phyloP scores from a whole-genome alignment of 2,329 filamentous ascomycete genomes.

The Penicillium italicum region DNA sequence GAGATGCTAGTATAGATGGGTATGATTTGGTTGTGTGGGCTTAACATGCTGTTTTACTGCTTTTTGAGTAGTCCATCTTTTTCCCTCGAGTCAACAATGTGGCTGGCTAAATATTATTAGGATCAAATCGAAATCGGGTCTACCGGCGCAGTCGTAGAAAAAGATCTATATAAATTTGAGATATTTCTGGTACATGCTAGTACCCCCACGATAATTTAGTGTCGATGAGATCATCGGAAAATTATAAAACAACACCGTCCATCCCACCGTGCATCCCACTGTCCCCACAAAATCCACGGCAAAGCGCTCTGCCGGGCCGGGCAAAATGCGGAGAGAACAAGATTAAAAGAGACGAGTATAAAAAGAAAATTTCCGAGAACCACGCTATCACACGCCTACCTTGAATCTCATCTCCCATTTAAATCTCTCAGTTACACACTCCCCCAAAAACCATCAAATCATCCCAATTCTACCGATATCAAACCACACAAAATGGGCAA shows the following conservation, averaged over 20 bases:
- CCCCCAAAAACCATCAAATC: not conserved
- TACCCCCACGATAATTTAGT: not conserved
- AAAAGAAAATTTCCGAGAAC: not conserved
- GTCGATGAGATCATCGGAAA: not conserved
- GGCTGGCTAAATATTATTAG: not conserved
- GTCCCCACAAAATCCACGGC: slow-evolving; percentile 9
- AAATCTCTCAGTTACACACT: not conserved
- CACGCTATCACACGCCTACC: not conserved
- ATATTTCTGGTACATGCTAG: too few species aligned
- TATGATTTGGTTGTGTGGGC: not conserved
- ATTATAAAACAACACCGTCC: not conserved
- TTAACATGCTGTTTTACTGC: not conserved
- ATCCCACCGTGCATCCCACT: not conserved
- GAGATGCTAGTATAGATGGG: not conserved
- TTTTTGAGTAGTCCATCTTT: not conserved
- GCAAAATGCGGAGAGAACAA: slow-evolving; percentile 13
- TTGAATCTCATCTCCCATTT: not conserved
- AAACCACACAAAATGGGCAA: slow-evolving; percentile 27
- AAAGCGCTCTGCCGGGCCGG: slow-evolving; percentile 20
- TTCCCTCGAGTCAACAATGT: not conserved
- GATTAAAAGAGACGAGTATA: not conserved
- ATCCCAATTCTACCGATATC: not conserved
- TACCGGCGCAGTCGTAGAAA: not conserved
- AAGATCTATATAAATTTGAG: too few species aligned
- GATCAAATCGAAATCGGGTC: not conserved